A percentile compares a stretch with the other conserved stretches of the same genome.
Evolutionary conservation across 768 basidiomycete species (phyloP).

Genomic region (Neoboletus subvelutipes): DNA sequence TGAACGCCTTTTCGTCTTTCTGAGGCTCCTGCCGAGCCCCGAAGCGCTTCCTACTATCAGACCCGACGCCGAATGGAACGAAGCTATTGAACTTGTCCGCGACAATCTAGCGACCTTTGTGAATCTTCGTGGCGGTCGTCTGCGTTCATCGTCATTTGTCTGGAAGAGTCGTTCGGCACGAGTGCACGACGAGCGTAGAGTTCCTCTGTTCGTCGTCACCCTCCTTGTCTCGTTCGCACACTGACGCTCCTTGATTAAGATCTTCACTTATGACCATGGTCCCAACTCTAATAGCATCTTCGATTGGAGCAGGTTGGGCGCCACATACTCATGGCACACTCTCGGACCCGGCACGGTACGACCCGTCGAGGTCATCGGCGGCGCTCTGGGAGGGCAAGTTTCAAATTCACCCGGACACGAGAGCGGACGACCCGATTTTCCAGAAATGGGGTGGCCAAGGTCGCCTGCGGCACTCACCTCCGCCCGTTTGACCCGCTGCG

Average conservation of each 20-base stretch:
- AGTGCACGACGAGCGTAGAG: slow-evolving; percentile 46
- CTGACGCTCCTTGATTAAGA: slow-evolving; percentile 40
- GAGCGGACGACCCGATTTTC: slow-evolving; percentile 56
- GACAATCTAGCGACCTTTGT: slow-evolving; percentile 86
- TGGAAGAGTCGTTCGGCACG: slow-evolving; percentile 72
- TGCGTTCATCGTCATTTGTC: slow-evolving; percentile 83
- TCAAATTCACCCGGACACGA: slow-evolving; percentile 86
- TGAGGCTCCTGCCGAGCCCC: slow-evolving; percentile 62
- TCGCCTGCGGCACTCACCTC: slow-evolving; percentile 13
- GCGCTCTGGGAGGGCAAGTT: slow-evolving; percentile 84
- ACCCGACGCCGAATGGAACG: slow-evolving; percentile 68
- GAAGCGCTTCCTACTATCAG: slow-evolving; percentile 60
- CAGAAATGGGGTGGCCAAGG: slow-evolving; percentile 30
- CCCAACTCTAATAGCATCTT: slow-evolving; percentile 70
- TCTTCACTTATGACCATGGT: slow-evolving; percentile 77
- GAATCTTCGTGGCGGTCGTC: slow-evolving; percentile 83
- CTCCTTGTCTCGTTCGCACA: slow-evolving; percentile 1
- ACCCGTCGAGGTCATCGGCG: slow-evolving; percentile 79
- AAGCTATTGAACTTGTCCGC: slow-evolving; percentile 76
- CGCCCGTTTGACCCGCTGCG: slow-evolving; percentile 18
- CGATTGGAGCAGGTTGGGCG: slow-evolving; percentile 65
- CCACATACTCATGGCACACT: slow-evolving; percentile 56
- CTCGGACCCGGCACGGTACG: slow-evolving; percentile 71
- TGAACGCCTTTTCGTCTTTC: slow-evolving; percentile 54
- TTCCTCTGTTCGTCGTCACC: slow-evolving; percentile 46